Conservation (phyloP, 106 monocot genomes). For the Dendrobium huoshanense region DNA sequence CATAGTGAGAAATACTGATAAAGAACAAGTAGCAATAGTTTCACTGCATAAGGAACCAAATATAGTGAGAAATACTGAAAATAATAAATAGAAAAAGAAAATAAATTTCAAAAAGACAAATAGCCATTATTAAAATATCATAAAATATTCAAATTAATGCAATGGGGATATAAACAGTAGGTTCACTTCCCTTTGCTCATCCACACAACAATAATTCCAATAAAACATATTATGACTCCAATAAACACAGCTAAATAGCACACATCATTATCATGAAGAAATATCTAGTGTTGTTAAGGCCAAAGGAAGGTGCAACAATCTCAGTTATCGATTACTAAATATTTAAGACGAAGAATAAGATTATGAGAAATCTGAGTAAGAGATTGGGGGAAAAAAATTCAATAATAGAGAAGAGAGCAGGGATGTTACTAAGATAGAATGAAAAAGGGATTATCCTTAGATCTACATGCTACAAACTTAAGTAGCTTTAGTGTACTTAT, state of each 20-base stretch:
- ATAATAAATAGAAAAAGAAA: constrained; percentile 3
- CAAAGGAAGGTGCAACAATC: no score
- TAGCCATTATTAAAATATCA: background rate
- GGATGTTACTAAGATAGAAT: no score
- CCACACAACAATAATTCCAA: background rate
- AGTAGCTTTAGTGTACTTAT: no score
- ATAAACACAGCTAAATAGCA: background rate
- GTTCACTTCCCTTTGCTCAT: background rate
- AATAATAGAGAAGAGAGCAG: background rate
- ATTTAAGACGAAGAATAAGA: no score
- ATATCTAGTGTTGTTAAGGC: no score
- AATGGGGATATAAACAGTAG: background rate
- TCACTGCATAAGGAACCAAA: constrained; percentile 33
- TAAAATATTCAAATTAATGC: background rate
- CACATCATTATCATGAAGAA: no score
- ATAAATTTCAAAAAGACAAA: background rate
- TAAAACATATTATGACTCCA: background rate
- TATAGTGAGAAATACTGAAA: background rate
- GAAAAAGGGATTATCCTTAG: no score
- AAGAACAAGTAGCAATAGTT: constrained; percentile 18
- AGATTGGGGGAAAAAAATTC: background rate
- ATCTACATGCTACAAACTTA: no score
- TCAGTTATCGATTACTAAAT: no score
- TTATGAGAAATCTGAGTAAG: background rate
- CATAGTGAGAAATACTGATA: background rate